Conservation (phyloP, 768 basidiomycete species). For the Tulasnella sp. region DNA sequence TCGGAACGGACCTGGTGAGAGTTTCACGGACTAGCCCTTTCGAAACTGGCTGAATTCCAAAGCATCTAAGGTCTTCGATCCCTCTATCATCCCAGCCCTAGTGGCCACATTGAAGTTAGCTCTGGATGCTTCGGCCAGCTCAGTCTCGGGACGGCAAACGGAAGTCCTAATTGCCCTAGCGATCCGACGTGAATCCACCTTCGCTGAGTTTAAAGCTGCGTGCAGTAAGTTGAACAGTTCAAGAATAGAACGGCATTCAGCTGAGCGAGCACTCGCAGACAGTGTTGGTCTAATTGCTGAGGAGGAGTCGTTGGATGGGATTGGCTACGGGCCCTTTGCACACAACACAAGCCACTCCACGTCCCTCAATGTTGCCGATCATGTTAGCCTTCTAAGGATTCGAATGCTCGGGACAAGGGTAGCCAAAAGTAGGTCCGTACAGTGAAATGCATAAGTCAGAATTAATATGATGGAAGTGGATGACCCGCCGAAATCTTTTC, state of each 20-base stretch:
- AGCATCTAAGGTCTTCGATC: slow-evolving; percentile 59
- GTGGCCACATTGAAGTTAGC: slow-evolving; percentile 45
- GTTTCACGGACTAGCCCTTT: not conserved
- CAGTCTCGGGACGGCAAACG: slow-evolving; percentile 6
- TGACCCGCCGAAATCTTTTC: slow-evolving; percentile 65
- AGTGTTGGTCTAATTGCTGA: not conserved
- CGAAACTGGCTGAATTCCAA: not conserved
- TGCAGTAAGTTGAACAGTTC: not conserved
- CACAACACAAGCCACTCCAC: not conserved
- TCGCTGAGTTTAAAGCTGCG: slow-evolving; percentile 41
- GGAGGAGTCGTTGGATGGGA: not conserved
- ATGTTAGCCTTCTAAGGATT: not conserved
- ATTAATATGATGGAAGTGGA: slow-evolving; percentile 35
- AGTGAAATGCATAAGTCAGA: not conserved
- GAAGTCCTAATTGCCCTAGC: slow-evolving; percentile 52
- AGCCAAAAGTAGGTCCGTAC: not conserved
- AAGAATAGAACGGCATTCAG: not conserved
- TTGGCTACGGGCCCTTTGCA: not conserved
- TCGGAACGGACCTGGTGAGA: slow-evolving; percentile 67
- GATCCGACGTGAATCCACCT: slow-evolving; percentile 54
- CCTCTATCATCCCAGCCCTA: slow-evolving; percentile 54
- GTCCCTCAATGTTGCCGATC: not conserved
- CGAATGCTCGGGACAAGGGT: not conserved
- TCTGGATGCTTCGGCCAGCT: slow-evolving; percentile 28
- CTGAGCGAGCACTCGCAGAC: not conserved